Evolutionary conservation across 2,329 filamentous ascomycete species (phyloP), one percentile per base, ranked within the genome.

Genomic region (Stemphylium vesicarium): DNA sequence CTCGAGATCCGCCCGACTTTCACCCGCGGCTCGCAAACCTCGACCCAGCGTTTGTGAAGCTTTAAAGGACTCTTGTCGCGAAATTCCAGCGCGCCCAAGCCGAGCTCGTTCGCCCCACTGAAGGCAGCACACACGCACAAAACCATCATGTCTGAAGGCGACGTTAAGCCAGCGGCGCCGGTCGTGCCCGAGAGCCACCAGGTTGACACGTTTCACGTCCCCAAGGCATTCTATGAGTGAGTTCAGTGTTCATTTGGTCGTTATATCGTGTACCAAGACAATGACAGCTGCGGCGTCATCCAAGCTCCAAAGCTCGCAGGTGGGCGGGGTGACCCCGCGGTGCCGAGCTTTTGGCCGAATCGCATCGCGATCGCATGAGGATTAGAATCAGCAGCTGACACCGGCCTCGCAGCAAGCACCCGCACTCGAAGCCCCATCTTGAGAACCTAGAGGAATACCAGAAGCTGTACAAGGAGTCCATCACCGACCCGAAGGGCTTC

Each of bases 401-500:
- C 38, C 42, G 41, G 31, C 44, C 29, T 47, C 50, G 49, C 71
- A 83, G 81, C 37, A 87, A 88, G 71, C 85, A 88, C 72, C 84
- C 85, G 8, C 69, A 75, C 62, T 78, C 78, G 51, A 83, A 82
- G 66, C 82, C 85, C 38, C 85, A 88, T 73, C 67, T 88, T 50
- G 80, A 82, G 62, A 80, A 81, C 65, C 71, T 88, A 42, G 83
- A 86, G 56, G 80, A 87, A 70, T 88, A 88, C 79, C 81, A 85
- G 75, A 77, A 82, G 72, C 79, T 88, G 67, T 88, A 88, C 76
- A 85, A 87, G 70, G 84, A 99, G 80, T 99, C 95, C 42, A 97
- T 99, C 75, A 88, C 88, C 67, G 82, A 95, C 68, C 94, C 95
- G 44, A 81, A 93, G 62, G 87, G 89, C 76, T 99, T 98, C 82